Base-by-base conservation (phyloP, 164 flowering plant genomes). In the Aristolochia fimbriata region DNA sequence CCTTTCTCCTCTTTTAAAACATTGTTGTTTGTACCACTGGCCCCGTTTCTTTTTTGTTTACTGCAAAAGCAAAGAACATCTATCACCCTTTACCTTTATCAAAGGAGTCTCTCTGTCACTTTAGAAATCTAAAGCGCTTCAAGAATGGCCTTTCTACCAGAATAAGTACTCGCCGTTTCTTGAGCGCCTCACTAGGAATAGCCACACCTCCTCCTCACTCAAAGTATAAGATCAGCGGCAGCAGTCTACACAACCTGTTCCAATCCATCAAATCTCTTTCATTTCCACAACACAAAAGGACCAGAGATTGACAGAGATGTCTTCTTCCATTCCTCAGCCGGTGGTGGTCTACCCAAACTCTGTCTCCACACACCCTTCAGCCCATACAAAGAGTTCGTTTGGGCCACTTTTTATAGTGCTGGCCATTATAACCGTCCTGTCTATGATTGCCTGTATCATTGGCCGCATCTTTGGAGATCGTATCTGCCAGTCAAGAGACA, bases 341-440 rank as follows among this genome's bases (percentile, higher is more conserved):
- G 66, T 27, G 20, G 62, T 66, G 2, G 55, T 61, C 15, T 74
- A 74, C 53, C 77, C 77, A 2, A 60, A 68, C 10, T 49, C 68
- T 2, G 64, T 56, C 54, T 45, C 62, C 22, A 16, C 66, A 25
- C 52, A 58, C 10, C 51, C 65, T 21, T 21, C 61, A 16, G 55
- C 69, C 41, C 86, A 78, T 71, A 77, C 85, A 3, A 68, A 77
- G 57, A 91, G 91, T 15, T 83, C 93, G 0, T 91, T 86, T 50
- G 92, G 87, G 55, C 77, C 87, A 0, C 96, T 91, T 8, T 87
- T 88, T 51, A 80, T 78, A 10, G 91, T 85, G 37, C 66, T 92
- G 57, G 83, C 89, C 16, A 79, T 84, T 9, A 85, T 88, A 31
- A 61, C 81, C 12, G 93, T 81, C 14, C 59, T 92, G 12, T 76